Evolutionary conservation across 2,329 filamentous ascomycete species (phyloP).

Genomic region (Cylindrodendrum hubeiense): DNA sequence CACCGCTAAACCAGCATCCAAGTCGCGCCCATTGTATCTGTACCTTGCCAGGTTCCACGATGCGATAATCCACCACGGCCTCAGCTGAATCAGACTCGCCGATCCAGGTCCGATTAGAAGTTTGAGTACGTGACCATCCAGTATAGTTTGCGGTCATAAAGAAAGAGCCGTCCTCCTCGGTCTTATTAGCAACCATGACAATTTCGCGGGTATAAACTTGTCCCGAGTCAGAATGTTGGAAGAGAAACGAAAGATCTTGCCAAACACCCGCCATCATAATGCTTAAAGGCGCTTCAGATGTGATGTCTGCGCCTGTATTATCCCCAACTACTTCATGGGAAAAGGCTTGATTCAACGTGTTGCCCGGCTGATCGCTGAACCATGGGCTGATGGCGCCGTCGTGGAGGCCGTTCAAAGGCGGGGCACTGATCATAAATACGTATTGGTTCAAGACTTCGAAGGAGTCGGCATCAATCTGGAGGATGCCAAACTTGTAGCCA

Average conservation of each 20-base stretch:
- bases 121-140: not conserved
- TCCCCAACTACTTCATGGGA: not conserved
- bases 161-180: not conserved
- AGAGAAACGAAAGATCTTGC: not conserved
- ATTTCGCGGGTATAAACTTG: slow-evolving; percentile 1
- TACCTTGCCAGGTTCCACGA: not conserved
- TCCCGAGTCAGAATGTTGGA: not conserved
- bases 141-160: not conserved
- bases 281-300: not conserved
- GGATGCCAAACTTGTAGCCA: slow-evolving; percentile 26
- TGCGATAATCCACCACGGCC: not conserved
- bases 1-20: not conserved
- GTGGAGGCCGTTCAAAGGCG: not conserved
- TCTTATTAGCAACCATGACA: slow-evolving; percentile 8
- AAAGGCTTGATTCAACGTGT: not conserved
- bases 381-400: not conserved
- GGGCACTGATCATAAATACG: not conserved
- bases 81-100: not conserved
- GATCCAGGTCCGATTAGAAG: not conserved
- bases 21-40: slow-evolving; percentile 1
- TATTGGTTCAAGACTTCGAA: not conserved
- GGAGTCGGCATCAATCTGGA: not conserved
- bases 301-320: not conserved
- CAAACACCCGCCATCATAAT: not conserved
- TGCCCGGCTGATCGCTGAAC: not conserved